Evolutionary conservation across 176 grass and related monocot species (phyloP), one percentile per base, ranked within the genome.

Genomic region (Phragmites australis): DNA sequence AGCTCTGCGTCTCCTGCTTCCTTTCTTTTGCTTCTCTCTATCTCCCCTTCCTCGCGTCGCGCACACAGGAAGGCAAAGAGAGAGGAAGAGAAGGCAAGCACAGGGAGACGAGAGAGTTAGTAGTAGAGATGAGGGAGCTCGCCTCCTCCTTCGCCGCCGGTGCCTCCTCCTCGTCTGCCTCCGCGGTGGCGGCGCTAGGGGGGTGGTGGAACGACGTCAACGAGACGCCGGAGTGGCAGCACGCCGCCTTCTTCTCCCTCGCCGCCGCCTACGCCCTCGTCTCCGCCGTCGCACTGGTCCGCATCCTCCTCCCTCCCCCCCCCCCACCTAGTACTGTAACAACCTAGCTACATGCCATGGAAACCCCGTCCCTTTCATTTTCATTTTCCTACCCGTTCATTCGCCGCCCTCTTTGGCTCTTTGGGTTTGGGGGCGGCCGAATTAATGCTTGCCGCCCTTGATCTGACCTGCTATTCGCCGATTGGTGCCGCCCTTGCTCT

Each of bases 191-290:
- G 31, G 73, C 53, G 56, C 29, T 93, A 19, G 58, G 76, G 43
- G 85, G 90, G 9, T 94, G 89, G 89, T 97, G 91, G 94, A 46
- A 76, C 66, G 87, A 92, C 27, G 85, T 97, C 55, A 97, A 92
- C 80, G 89, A 80, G 73, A 94, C 87, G 82, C 72, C 47, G 43
- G 40, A 81, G 68, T 97, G 92, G 94, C 92, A 97, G 91, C 87
- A 97, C 40, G 80, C 66, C 6, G 85, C 87, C 87, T 97, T 97
- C 83, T 97, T 87, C 83, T 89, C 91, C 72, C 94, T 97, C 89
- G 77, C 82, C 67, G 85, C 87, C 39, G 88, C 94, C 8, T 97
- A 97, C 84, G 89, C 90, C 23, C 77, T 97, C 71, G 92, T 97
- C 72, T 94, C 92, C 61, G 80, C 82, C 85, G 70, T 92, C 41